Evolutionary conservation across 1,284 basidiomycete species (phyloP).

Genomic region (Cutaneotrichosporon dermatis): DNA sequence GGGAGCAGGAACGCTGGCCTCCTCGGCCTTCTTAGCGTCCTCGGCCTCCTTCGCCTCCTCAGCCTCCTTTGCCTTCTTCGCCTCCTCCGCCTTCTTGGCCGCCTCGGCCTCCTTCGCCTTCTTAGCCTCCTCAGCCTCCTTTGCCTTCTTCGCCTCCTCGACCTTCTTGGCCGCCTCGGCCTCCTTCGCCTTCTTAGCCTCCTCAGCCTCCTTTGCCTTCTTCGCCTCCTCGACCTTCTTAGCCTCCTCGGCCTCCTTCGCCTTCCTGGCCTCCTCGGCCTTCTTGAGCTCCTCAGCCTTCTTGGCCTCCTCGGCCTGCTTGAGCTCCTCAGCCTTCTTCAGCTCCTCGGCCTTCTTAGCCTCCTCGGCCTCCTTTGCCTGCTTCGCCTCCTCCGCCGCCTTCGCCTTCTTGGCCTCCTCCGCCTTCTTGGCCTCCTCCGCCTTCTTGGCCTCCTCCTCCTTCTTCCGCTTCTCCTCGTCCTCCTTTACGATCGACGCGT

Average conservation of each 20-base stretch:
- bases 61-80: too few species aligned
- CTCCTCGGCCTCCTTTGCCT: not conserved
- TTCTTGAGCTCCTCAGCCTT: not conserved
- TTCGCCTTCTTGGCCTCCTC: not conserved
- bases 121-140: too few species aligned
- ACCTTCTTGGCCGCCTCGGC: too few species aligned
- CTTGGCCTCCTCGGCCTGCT: not conserved
- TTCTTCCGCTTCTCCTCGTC: not conserved
- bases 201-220: too few species aligned
- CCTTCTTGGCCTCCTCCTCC: not conserved
- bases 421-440: not conserved
- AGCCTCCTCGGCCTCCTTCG: slow-evolving; percentile 1
- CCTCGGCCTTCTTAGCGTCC: not conserved
- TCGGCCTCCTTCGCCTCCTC: too few species aligned
- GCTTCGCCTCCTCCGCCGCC: not conserved
- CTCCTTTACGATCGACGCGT: not conserved
- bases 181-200: too few species aligned
- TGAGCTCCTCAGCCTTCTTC: not conserved
- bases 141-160: too few species aligned
- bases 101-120: too few species aligned
- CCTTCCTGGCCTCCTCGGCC: not conserved
- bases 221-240: not conserved
- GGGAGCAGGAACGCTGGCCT: not conserved
- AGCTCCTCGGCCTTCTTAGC: slow-evolving; percentile 4
- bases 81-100: too few species aligned